These are phyloP conservation scores for Calophaca sinica DNA, from an alignment of 306 rosid genomes.

Conservation along the genomic window DNA sequence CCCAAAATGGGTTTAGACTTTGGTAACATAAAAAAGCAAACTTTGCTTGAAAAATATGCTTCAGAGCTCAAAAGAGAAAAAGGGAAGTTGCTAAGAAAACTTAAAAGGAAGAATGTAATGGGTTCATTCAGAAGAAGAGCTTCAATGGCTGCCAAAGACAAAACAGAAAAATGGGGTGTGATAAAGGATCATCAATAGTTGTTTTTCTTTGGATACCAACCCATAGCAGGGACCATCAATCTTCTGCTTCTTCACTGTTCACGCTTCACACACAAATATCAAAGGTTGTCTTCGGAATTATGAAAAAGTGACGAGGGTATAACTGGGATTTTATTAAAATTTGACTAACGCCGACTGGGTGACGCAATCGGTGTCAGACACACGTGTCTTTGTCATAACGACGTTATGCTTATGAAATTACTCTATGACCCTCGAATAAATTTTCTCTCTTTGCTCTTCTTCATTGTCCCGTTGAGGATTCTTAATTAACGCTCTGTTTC, in stretches of 20 bases:
- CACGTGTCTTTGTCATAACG: not conserved
- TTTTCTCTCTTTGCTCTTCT: not conserved
- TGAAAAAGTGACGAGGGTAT: conserved; percentile 13
- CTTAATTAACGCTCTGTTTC: not conserved
- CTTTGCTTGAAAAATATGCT: conserved; percentile 43
- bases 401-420: not conserved
- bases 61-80: conserved; percentile 43
- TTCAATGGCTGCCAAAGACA: conserved; percentile 49
- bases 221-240: conserved; percentile 38
- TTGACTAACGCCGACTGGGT: conserved; percentile 21
- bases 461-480: not conserved
- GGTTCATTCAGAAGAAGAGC: conserved; percentile 50
- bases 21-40: conserved; percentile 26
- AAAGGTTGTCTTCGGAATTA: not conserved
- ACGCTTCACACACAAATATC: not conserved
- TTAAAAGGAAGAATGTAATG: conserved; percentile 40
- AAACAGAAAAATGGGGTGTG: conserved; percentile 13
- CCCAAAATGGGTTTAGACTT: conserved; percentile 43
- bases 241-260: not conserved
- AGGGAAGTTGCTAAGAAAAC: conserved; percentile 45
- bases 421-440: not conserved
- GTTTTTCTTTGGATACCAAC: conserved; percentile 54
- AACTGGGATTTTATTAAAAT: not conserved
- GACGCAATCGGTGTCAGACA: conserved; percentile 3
- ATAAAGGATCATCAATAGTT: conserved; percentile 54